Evolutionary conservation across 108 stramenopile species (phyloP), one percentile per base, ranked within the genome.

Genomic region (Seminavis robusta): DNA sequence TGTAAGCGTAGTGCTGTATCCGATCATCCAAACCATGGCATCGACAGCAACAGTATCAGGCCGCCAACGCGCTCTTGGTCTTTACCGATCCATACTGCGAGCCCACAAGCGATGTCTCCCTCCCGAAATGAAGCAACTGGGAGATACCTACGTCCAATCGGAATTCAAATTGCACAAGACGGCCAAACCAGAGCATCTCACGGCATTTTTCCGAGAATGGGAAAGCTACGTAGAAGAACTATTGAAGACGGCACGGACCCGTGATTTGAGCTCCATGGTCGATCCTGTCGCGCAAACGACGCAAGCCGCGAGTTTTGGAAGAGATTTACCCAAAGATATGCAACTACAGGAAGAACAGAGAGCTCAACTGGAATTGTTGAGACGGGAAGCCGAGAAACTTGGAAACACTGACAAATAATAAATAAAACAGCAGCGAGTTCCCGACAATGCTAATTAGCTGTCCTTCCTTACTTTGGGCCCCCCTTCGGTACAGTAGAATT

Each of bases 161-260:
- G 88, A 89, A 66, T 89, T 89, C 67, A 76, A 79, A 33, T 55
- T 83, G 31, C 82, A 83, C 73, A 80, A 77, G 47, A 67, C 64
- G 29, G 72, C 74, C 8, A 74, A 81, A 21, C 42, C 71, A 19
- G 73, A 71, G 17, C 88, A 84, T 61, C 40, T 78, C 25, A 32
- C 71, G 26, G 39, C 65, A 28, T 89, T 89, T 48, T 81, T 74
- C 15, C 27, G 16, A 0, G 88, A 71, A 71, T 89, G 88, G 88
- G 57, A 74, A 19, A 41, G 58, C 37, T 89, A 89, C 51, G 59
- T 84, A 13, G 52, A 67, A 19, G 81, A 89, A 46, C 64, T 89
- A 34, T 20, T 66, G 52, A 54, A 43, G 38, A 83, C 83, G 6
- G 88, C 81, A 11, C 52, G 75, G 30, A 62, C 59, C 29, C 69